phyloP scores from a whole-genome alignment of 129 eudicot species.

The Escallonia rubra region DNA sequence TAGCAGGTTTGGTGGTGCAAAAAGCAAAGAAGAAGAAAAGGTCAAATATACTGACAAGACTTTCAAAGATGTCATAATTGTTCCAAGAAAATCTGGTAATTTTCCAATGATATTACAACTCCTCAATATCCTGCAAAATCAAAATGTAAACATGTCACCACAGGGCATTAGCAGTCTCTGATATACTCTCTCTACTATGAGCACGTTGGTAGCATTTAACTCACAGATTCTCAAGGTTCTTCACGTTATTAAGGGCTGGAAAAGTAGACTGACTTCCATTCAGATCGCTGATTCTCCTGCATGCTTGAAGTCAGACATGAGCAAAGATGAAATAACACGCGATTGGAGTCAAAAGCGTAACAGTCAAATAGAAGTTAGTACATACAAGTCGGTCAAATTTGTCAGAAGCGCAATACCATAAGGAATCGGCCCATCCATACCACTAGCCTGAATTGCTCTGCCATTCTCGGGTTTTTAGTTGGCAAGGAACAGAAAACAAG shows the following conservation, averaged over 20 bases:
- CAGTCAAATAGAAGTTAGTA: not conserved
- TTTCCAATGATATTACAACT: conserved; percentile 62
- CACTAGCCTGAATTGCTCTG: conserved; percentile 79
- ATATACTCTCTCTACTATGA: not conserved
- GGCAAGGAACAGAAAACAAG: too few relatives aligned
- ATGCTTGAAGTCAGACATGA: conserved; percentile 4
- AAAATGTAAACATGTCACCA: not conserved
- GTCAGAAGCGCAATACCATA: conserved; percentile 33
- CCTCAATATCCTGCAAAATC: conserved; percentile 62
- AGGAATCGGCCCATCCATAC: conserved; percentile 73
- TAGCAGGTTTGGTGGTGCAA: too few relatives aligned
- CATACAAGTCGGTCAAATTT: conserved; percentile 55
- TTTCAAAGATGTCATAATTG: conserved; percentile 23
- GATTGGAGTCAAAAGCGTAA: conserved; percentile 1
- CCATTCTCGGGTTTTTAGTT: not conserved
- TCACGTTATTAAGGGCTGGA: conserved; percentile 22
- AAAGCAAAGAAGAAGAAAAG: too few relatives aligned
- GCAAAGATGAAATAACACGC: not conserved
- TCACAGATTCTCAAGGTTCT: conserved; percentile 38
- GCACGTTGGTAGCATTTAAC: conserved; percentile 2
- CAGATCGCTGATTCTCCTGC: conserved; percentile 58
- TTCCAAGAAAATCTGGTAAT: conserved; percentile 47
- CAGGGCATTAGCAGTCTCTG: not conserved
- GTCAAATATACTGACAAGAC: conserved; percentile 44
- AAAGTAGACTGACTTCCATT: conserved; percentile 27